Percentiles rank a stretch among this genome's conserved stretches.
Conservation (phyloP, 495 filamentous ascomycete species). For the Daldinia bambusicola region DNA sequence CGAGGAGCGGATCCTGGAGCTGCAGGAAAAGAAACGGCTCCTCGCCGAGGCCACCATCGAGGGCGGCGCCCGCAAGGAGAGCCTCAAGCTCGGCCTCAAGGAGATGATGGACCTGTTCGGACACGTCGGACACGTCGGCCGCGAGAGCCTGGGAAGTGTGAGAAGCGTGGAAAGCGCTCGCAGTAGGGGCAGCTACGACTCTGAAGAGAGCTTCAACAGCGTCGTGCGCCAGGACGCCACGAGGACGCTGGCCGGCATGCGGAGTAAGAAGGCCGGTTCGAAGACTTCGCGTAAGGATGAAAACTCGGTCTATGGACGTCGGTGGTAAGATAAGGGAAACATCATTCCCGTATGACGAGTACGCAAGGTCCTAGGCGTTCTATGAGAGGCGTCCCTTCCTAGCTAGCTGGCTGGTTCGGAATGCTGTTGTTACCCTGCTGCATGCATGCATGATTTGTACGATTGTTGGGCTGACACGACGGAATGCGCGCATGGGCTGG, state of each 20-base stretch:
- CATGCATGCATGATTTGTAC: background rate
- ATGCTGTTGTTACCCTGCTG: too few species aligned
- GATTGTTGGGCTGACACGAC: background rate
- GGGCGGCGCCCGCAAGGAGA: conserved; percentile 68
- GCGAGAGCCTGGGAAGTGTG: conserved; percentile 7
- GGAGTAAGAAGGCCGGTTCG: conserved; percentile 11
- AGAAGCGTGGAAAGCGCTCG: background rate
- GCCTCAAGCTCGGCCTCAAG: conserved; percentile 85
- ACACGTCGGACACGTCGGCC: conserved; percentile 72
- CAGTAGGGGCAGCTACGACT: conserved; percentile 5
- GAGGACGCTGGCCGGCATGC: conserved; percentile 17
- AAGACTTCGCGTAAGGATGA: conserved; percentile 39
- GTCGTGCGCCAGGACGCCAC: conserved; percentile 35
- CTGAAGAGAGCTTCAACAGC: conserved; percentile 1
- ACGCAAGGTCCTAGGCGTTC: background rate
- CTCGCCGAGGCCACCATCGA: conserved; percentile 87
- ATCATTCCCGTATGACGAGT: background rate
- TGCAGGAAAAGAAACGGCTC: conserved; percentile 91
- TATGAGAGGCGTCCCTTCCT: background rate
- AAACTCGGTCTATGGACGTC: conserved; percentile 50
- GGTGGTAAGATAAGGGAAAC: conserved; percentile 53
- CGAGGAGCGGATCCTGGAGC: conserved; percentile 89
- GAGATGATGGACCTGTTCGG: conserved; percentile 93
- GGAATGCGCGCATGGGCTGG: background rate
- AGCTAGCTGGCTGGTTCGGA: background rate